These are phyloP conservation scores for Echites panduratus DNA, from an alignment of 257 asterid genomes.

Conservation along the genomic window DNA sequence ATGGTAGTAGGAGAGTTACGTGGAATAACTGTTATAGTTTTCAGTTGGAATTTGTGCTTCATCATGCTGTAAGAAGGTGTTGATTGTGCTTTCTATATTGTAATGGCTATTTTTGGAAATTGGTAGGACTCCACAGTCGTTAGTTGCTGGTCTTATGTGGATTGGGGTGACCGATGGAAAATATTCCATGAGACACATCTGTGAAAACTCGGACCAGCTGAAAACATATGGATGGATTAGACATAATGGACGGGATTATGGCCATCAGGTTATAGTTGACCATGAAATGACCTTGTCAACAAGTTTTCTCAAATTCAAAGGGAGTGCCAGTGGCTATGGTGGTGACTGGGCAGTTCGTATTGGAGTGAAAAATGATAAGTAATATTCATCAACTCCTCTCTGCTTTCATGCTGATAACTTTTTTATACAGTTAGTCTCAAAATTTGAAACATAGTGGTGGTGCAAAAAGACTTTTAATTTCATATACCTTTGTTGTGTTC, in stretches of 20 bases:
- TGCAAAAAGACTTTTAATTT: not conserved
- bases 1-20: not conserved
- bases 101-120: constrained; percentile 11
- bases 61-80: not conserved
- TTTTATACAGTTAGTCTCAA: constrained; percentile 1
- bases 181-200: constrained; percentile 78
- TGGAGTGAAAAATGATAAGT: constrained; percentile 63
- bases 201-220: constrained; percentile 88
- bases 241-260: constrained; percentile 94
- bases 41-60: not conserved
- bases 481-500: not conserved
- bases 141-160: constrained; percentile 98
- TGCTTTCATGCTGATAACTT: constrained; percentile 22
- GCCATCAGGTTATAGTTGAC: constrained; percentile 75
- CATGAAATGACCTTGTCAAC: constrained; percentile 70
- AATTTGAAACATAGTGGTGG: not conserved
- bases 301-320: constrained; percentile 75
- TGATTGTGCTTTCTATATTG: not conserved
- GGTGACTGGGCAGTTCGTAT: constrained; percentile 96
- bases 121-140: constrained; percentile 81
- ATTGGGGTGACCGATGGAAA: constrained; percentile 80
- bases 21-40: not conserved
- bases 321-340: constrained; percentile 79
- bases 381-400: constrained; percentile 27
- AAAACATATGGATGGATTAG: constrained; percentile 85